Evolutionary conservation across 1,139 yeast genomes (phyloP).

Genomic region (Pichia cactophila): DNA sequence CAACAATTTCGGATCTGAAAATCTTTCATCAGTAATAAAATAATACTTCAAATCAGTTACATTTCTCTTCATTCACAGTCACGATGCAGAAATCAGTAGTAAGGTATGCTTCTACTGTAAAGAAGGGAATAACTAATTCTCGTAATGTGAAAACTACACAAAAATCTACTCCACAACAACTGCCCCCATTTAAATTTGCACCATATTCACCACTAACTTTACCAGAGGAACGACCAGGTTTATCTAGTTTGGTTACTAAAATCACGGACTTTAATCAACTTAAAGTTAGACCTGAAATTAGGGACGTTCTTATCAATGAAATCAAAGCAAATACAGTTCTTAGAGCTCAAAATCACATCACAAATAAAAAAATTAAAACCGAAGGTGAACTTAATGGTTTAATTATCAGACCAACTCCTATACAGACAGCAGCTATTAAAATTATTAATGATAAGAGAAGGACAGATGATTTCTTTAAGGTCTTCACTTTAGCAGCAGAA

Average conservation of each 20-base stretch:
- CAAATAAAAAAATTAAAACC: constrained; percentile 36
- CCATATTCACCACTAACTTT: constrained; percentile 25
- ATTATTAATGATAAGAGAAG: constrained; percentile 33
- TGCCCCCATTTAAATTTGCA: constrained; percentile 29
- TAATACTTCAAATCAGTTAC: too few relatives aligned
- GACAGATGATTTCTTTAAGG: constrained; percentile 38
- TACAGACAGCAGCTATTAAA: constrained; percentile 53
- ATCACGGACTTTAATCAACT: constrained; percentile 58
- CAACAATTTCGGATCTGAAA: background rate
- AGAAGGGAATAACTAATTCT: background rate
- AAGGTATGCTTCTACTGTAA: background rate
- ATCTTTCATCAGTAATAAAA: background rate
- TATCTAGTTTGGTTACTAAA: constrained; percentile 35
- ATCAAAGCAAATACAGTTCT: constrained; percentile 43
- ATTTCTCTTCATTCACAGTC: background rate
- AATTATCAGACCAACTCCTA: constrained; percentile 49
- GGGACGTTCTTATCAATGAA: constrained; percentile 56
- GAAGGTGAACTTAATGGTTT: constrained; percentile 28
- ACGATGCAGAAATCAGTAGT: background rate
- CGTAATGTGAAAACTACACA: background rate
- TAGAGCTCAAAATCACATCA: constrained; percentile 30
- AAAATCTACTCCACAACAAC: background rate
- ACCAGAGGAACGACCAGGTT: constrained; percentile 26
- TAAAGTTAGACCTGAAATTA: constrained; percentile 57
- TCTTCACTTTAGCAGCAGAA: constrained; percentile 85